These are phyloP conservation scores for Emmonsiellopsis sp. DNA, from an alignment of 2,329 filamentous ascomycete species.

Conservation along the genomic window DNA sequence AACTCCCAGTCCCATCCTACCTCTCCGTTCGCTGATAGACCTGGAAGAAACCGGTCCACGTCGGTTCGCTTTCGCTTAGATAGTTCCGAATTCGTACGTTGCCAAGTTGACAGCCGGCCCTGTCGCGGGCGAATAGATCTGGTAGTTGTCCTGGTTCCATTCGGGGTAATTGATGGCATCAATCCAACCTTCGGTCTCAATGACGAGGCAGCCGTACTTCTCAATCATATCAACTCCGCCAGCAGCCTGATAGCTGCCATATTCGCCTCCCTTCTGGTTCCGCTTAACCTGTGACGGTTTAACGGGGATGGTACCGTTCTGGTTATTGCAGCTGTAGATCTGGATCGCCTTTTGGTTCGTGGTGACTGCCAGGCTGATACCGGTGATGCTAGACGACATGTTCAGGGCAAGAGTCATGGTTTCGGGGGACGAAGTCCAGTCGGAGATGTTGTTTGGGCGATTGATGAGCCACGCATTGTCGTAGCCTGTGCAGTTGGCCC, in stretches of 20 bases:
- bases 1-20: background rate
- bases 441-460: conserved; percentile 23
- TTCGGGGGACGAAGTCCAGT: conserved; percentile 21
- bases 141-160: conserved; percentile 56
- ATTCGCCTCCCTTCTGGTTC: conserved; percentile 38
- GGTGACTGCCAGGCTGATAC: conserved; percentile 73
- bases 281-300: conserved; percentile 37
- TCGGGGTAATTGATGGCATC: conserved; percentile 87
- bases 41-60: background rate
- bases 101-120: conserved; percentile 35
- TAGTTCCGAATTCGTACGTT: conserved; percentile 36
- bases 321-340: conserved; percentile 72
- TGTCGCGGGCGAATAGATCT: conserved; percentile 33
- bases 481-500: conserved; percentile 73
- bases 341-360: conserved; percentile 83
- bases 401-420: conserved; percentile 45
- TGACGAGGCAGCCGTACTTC: conserved; percentile 75
- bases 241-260: conserved; percentile 24
- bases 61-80: conserved; percentile 15
- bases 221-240: conserved; percentile 39
- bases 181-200: conserved; percentile 91
- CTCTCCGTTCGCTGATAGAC: background rate
- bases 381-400: conserved; percentile 59
- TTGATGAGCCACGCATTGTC: conserved; percentile 51
- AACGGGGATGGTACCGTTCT: conserved; percentile 54